Evolutionary conservation across 139 green algal genomes (phyloP).

Genomic region (Chlamydomonas incerta): DNA sequence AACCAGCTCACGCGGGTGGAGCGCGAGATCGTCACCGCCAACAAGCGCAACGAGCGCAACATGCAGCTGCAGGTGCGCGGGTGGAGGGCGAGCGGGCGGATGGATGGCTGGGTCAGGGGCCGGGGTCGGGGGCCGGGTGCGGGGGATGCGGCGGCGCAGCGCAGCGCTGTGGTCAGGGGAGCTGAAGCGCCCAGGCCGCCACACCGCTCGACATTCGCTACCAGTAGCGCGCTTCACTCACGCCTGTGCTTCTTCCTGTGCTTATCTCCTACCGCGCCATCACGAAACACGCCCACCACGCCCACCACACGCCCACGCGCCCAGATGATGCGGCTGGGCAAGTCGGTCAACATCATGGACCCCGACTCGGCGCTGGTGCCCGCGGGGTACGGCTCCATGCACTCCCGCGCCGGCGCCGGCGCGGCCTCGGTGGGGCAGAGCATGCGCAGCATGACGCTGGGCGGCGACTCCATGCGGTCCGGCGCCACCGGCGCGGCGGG

Average conservation of each 20-base stretch:
- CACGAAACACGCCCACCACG: no score
- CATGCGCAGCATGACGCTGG: no score
- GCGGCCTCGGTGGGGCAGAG: not conserved
- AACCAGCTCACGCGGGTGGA: slow-evolving; percentile 39
- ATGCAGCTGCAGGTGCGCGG: slow-evolving; percentile 13
- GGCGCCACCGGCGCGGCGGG: no score
- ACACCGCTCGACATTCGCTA: no score
- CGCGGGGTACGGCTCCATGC: not conserved
- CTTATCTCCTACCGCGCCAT: no score
- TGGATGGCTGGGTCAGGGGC: not conserved
- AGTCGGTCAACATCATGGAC: slow-evolving; percentile 31
- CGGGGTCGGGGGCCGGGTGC: not conserved
- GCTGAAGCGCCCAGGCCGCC: no score
- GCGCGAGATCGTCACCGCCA: slow-evolving; percentile 9
- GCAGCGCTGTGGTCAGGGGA: no score
- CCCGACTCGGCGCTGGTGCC: not conserved
- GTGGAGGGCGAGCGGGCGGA: no score
- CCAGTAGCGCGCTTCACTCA: no score
- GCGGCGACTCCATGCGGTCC: no score
- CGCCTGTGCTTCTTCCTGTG: no score
- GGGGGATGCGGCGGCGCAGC: not conserved
- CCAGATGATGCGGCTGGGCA: slow-evolving; percentile 32
- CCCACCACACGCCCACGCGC: no score
- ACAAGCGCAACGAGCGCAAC: slow-evolving; percentile 8
- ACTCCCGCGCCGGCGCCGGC: not conserved